phyloP scores from a whole-genome alignment of 2,329 filamentous ascomycete genomes.

The Epichloe sylvatica region DNA sequence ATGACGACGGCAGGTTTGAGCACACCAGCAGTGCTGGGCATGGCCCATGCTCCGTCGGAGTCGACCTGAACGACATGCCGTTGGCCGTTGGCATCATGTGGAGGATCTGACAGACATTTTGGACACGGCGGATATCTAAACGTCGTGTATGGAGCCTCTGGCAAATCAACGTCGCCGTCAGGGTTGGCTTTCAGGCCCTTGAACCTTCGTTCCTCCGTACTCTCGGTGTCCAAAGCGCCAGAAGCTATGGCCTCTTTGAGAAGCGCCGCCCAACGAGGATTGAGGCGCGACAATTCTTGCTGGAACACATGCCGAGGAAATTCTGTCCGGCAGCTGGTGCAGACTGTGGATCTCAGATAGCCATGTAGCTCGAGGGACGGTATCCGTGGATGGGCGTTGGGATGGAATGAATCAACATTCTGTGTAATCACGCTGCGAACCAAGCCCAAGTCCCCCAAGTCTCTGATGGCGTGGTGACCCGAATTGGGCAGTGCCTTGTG shows the following conservation, averaged over 20 bases:
- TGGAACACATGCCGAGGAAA: constrained; percentile 65
- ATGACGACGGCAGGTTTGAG: constrained; percentile 89
- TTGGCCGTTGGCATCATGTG: constrained; percentile 39
- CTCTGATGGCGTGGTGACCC: constrained; percentile 62
- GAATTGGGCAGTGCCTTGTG: constrained; percentile 65
- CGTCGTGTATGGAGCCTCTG: constrained; percentile 71
- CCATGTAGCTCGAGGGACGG: constrained; percentile 81
- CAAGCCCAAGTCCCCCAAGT: constrained; percentile 58
- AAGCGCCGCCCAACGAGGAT: constrained; percentile 74
- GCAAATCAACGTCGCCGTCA: constrained; percentile 86
- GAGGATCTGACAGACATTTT: constrained; percentile 54
- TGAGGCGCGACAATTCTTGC: constrained; percentile 57
- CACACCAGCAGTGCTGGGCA: constrained; percentile 56
- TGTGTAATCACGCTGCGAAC: constrained; percentile 75
- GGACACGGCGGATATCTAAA: constrained; percentile 89
- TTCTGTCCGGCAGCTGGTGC: constrained; percentile 61
- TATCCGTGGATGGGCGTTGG: constrained; percentile 56
- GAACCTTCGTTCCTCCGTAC: constrained; percentile 52
- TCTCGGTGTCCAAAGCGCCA: constrained; percentile 65
- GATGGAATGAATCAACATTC: constrained; percentile 94
- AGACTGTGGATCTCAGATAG: constrained; percentile 69
- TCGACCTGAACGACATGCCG: constrained; percentile 54
- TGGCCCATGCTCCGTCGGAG: constrained; percentile 62
- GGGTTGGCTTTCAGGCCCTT: constrained; percentile 74
- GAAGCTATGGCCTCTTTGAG: constrained; percentile 55